These are phyloP conservation scores for Microbotryum saponariae DNA, from an alignment of 1,284 basidiomycete genomes.

Conservation along the genomic window DNA sequence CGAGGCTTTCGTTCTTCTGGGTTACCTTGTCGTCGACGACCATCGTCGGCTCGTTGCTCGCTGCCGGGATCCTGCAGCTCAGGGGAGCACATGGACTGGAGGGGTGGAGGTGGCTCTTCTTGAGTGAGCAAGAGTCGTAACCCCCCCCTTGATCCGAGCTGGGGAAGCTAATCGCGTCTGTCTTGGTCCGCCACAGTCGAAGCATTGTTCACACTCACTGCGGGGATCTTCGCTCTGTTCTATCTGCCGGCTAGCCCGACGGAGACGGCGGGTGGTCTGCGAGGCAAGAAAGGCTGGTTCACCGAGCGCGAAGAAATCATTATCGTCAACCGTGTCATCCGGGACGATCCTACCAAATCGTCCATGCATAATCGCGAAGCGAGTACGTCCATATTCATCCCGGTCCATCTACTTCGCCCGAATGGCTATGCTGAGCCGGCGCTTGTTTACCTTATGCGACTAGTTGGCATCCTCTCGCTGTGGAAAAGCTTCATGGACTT, in stretches of 20 bases:
- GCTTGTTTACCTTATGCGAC: background rate
- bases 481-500: constrained; percentile 39
- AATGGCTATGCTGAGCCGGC: background rate
- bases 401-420: constrained; percentile 3
- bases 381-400: background rate
- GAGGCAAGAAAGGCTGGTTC: constrained; percentile 42
- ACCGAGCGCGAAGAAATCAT: constrained; percentile 44
- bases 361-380: constrained; percentile 47
- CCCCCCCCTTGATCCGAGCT: too few species aligned
- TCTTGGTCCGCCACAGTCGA: constrained; percentile 14
- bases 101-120: constrained; percentile 41
- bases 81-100: constrained; percentile 35
- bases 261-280: constrained; percentile 37
- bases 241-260: constrained; percentile 41
- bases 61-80: constrained; percentile 40
- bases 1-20: constrained; percentile 43
- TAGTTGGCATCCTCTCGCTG: constrained; percentile 31
- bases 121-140: constrained; percentile 13
- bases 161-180: background rate
- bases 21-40: constrained; percentile 36
- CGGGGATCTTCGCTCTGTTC: constrained; percentile 39
- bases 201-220: constrained; percentile 38
- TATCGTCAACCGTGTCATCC: constrained; percentile 45
- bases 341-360: constrained; percentile 45
- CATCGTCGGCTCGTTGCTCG: constrained; percentile 38